Conservation (phyloP, 2,329 filamentous ascomycete genomes). For the Pestalotiopsis fici region DNA sequence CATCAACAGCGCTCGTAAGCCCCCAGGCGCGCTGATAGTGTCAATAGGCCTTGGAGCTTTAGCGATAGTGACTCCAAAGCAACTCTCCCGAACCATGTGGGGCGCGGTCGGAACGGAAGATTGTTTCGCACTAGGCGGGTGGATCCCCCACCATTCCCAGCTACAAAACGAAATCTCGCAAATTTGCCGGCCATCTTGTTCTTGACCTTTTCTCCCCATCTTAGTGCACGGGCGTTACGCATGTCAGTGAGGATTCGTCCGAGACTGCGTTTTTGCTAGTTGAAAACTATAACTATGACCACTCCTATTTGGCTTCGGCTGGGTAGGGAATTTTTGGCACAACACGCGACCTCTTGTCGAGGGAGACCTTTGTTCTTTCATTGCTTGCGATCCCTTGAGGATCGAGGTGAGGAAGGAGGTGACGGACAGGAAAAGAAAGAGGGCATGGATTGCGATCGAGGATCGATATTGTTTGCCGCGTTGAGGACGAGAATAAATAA, state of each 20-base stretch:
- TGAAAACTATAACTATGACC: slow-evolving; percentile 83
- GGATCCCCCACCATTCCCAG: not conserved
- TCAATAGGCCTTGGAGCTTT: not conserved
- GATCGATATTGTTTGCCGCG: not conserved
- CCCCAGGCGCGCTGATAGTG: not conserved
- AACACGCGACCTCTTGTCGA: slow-evolving; percentile 27
- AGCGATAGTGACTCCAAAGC: too few species aligned
- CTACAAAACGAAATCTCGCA: not conserved
- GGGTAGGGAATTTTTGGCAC: slow-evolving; percentile 80
- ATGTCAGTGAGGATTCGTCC: slow-evolving; percentile 86
- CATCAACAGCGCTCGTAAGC: not conserved
- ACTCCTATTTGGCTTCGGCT: slow-evolving; percentile 70
- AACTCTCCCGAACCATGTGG: not conserved
- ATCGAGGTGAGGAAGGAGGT: slow-evolving; percentile 51
- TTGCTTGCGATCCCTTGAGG: slow-evolving; percentile 45
- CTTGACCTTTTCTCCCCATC: slow-evolving; percentile 29
- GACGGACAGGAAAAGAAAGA: not conserved
- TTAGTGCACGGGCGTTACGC: slow-evolving; percentile 76
- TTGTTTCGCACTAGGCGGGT: not conserved
- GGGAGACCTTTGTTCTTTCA: slow-evolving; percentile 44
- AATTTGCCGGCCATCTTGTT: not conserved
- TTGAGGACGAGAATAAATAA: too few species aligned
- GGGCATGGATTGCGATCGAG: not conserved
- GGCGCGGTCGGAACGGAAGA: not conserved
- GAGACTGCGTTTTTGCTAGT: slow-evolving; percentile 89